Evolutionary conservation across 495 filamentous ascomycete species (phyloP).

Genomic region (Talaromyces proteolyticus): DNA sequence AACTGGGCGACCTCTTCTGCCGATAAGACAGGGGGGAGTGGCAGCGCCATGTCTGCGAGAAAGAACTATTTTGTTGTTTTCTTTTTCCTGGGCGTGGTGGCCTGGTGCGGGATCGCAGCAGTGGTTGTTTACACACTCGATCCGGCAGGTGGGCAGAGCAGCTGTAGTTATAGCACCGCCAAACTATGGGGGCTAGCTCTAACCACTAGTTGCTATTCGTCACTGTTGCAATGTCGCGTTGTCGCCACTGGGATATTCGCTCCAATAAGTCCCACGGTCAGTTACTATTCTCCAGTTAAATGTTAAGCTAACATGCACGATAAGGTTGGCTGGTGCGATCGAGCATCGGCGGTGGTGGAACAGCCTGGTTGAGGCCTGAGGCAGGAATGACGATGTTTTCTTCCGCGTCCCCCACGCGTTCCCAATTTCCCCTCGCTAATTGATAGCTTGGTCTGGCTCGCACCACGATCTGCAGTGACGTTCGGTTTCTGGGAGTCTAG

Average conservation of each 20-base stretch:
- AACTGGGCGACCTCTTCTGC: slow-evolving; percentile 70
- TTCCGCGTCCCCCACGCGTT: background rate
- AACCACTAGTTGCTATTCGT: too few relatives aligned
- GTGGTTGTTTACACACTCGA: slow-evolving; percentile 1
- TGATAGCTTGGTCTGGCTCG: too few relatives aligned
- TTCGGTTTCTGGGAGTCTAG: too few relatives aligned
- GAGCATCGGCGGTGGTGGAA: background rate
- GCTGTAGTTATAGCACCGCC: slow-evolving; percentile 9
- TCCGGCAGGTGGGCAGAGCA: slow-evolving; percentile 7
- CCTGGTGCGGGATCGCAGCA: too few relatives aligned
- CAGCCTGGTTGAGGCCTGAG: background rate
- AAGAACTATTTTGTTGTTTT: too few relatives aligned
- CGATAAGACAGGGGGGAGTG: slow-evolving; percentile 61
- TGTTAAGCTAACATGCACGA: background rate
- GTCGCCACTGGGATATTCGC: too few relatives aligned
- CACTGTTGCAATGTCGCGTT: too few relatives aligned
- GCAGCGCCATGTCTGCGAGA: slow-evolving; percentile 58
- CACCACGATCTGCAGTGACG: background rate
- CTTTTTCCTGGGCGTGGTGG: too few relatives aligned
- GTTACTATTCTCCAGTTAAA: background rate
- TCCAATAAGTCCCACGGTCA: too few relatives aligned
- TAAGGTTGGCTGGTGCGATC: background rate
- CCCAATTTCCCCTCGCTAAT: background rate
- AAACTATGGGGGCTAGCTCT: too few relatives aligned
- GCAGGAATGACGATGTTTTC: background rate